These are phyloP conservation scores for Leishmania martiniquensis DNA, from an alignment of 208 protist genomes.

Conservation along the genomic window DNA sequence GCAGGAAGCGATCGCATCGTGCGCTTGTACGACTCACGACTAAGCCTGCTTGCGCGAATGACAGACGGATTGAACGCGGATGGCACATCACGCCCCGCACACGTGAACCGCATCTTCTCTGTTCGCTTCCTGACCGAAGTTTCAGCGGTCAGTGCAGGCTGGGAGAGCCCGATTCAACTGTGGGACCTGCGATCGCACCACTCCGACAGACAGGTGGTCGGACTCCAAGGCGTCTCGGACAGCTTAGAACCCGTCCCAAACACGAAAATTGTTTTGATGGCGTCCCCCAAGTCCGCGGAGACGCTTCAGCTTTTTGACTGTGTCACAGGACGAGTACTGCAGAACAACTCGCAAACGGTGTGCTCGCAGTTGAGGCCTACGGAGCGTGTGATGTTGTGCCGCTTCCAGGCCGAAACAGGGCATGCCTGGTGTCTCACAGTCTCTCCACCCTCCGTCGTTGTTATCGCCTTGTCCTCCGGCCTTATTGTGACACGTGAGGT, in stretches of 20 bases:
- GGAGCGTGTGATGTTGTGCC: conserved; percentile 36
- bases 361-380: conserved; percentile 26
- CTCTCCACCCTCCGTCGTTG: conserved; percentile 41
- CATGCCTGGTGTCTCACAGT: conserved; percentile 57
- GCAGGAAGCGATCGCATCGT: conserved; percentile 86
- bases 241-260: conserved; percentile 65
- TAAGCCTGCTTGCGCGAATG: conserved; percentile 42
- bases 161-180: conserved; percentile 88
- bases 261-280: conserved; percentile 57
- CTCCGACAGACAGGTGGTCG: conserved; percentile 59
- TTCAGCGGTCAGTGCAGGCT: conserved; percentile 72
- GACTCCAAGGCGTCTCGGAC: conserved; percentile 66
- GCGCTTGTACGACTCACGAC: conserved; percentile 67
- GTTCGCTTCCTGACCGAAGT: conserved; percentile 54
- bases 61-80: conserved; percentile 40
- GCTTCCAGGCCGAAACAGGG: conserved; percentile 39
- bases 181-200: conserved; percentile 79
- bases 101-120: conserved; percentile 89
- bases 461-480: conserved; percentile 39
- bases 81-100: conserved; percentile 43
- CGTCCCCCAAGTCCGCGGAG: conserved; percentile 40
- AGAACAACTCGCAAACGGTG: conserved; percentile 35
- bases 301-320: conserved; percentile 80
- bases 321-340: conserved; percentile 33
- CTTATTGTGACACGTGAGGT: conserved; percentile 33